Conservation (phyloP, 345 rosid species). For the Alliaria petiolata region DNA sequence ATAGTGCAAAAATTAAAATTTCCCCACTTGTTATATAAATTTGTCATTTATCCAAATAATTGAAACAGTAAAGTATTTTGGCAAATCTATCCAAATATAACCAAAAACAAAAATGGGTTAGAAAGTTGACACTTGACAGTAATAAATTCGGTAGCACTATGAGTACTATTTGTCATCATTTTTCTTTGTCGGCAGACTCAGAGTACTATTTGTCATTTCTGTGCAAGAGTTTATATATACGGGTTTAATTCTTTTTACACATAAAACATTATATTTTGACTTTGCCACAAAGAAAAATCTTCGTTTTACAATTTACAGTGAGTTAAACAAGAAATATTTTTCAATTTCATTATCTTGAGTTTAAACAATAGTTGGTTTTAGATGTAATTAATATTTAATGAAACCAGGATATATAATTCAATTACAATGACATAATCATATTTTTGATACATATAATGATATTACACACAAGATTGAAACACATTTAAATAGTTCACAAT, state of each 20-base stretch:
- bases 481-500: constrained; percentile 2
- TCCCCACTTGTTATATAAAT: no score
- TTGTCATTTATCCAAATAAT: no score
- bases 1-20: background rate
- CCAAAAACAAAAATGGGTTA: background rate
- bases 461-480: background rate
- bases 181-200: background rate
- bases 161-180: background rate
- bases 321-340: no score
- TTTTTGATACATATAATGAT: background rate
- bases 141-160: background rate
- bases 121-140: no score
- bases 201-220: background rate
- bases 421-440: background rate
- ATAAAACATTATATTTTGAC: background rate
- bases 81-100: background rate
- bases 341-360: no score
- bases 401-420: background rate
- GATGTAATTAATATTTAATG: background rate
- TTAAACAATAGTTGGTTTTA: background rate
- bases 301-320: no score
- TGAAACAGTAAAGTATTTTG: background rate
- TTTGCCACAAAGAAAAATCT: no score
- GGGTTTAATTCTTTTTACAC: background rate
- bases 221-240: background rate